phyloP scores from a whole-genome alignment of 1,284 basidiomycete genomes.

The Tilletia indica region DNA sequence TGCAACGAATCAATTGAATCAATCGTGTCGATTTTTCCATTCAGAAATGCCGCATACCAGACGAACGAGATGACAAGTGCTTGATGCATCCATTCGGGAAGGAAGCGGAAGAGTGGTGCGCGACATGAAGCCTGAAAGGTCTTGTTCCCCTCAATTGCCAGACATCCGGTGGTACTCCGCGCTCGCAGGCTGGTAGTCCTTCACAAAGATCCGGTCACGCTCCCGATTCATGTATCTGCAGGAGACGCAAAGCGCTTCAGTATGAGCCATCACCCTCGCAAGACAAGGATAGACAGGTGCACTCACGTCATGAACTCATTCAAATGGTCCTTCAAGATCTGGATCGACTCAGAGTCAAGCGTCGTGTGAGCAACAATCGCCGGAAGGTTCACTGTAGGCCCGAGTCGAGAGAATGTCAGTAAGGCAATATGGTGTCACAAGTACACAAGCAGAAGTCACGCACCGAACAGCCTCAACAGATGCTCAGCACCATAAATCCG shows the following conservation, averaged over 20 bases:
- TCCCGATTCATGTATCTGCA: conserved; percentile 69
- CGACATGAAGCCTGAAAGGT: neutral
- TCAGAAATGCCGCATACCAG: no score
- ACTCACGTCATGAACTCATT: conserved; percentile 82
- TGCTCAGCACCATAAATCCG: conserved; percentile 93
- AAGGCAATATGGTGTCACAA: neutral
- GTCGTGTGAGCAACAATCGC: conserved; percentile 82
- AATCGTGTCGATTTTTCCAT: no score
- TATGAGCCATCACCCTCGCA: neutral
- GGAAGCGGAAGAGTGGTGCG: no score
- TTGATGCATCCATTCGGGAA: no score
- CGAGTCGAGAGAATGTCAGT: neutral
- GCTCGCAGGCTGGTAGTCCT: conserved; percentile 71
- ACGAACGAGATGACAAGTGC: no score
- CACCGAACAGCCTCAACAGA: conserved; percentile 84
- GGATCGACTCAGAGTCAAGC: conserved; percentile 84
- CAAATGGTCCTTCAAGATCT: conserved; percentile 80
- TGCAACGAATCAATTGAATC: no score
- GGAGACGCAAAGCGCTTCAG: neutral
- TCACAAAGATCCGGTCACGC: conserved; percentile 67
- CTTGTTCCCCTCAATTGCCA: conserved; percentile 25
- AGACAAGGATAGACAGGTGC: neutral
- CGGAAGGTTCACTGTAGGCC: conserved; percentile 61
- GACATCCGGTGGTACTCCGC: conserved; percentile 70
- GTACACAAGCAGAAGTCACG: conserved; percentile 45